These are phyloP conservation scores for Lentithecium fluviatile DNA, from an alignment of 495 filamentous ascomycete genomes.

Conservation along the genomic window DNA sequence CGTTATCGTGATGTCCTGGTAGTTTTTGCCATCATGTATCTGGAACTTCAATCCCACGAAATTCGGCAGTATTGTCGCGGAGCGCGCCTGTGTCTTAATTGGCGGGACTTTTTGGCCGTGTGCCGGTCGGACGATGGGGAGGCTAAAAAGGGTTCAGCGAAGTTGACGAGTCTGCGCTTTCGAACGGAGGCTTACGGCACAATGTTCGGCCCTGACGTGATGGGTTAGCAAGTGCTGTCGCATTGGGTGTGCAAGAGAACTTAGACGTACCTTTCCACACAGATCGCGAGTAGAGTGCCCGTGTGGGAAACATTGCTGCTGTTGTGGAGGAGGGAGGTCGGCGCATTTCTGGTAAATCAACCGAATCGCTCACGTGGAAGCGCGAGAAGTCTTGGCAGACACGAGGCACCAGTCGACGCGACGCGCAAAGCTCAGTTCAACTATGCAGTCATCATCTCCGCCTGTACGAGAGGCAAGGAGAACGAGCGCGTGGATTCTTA, in stretches of 20 bases:
- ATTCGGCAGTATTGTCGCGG: slow-evolving; percentile 91
- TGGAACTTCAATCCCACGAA: slow-evolving; percentile 94
- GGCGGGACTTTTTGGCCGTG: slow-evolving; percentile 64
- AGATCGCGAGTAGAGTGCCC: slow-evolving; percentile 61
- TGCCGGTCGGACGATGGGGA: slow-evolving; percentile 62
- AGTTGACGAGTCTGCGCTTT: background rate
- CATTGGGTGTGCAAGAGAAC: background rate
- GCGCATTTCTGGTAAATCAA: background rate
- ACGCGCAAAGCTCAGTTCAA: no score
- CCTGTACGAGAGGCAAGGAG: no score
- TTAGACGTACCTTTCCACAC: slow-evolving; percentile 68
- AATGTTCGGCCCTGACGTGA: slow-evolving; percentile 62
- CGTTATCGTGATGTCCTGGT: slow-evolving; percentile 82
- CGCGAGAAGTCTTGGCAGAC: no score
- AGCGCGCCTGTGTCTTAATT: slow-evolving; percentile 84
- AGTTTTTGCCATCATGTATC: slow-evolving; percentile 92
- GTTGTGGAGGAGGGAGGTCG: slow-evolving; percentile 13
- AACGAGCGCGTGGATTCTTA: no score
- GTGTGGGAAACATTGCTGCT: slow-evolving; percentile 59
- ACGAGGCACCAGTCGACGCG: no score
- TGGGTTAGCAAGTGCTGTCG: background rate
- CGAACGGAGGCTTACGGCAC: slow-evolving; percentile 59
- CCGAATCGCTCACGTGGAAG: background rate
- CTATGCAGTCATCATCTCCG: no score
- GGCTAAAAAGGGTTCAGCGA: slow-evolving; percentile 44